Conservation (phyloP, 208 protist genomes). For the Acanthamoeba castellanii region DNA sequence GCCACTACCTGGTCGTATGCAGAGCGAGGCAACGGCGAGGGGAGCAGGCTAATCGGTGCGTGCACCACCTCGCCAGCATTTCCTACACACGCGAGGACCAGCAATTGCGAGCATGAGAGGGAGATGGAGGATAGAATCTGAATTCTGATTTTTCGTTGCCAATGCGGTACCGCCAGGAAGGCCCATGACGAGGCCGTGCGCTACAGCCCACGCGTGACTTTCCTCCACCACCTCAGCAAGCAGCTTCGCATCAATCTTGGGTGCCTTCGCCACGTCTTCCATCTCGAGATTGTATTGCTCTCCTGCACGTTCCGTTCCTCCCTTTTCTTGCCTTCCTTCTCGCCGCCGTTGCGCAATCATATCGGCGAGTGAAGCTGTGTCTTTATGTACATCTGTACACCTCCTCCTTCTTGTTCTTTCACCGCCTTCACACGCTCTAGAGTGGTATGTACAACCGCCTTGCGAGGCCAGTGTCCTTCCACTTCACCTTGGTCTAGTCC, state of each 20-base stretch:
- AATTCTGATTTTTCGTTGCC: not conserved
- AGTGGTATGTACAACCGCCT: too few species aligned
- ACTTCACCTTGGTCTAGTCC: not conserved
- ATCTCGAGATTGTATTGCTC: not conserved
- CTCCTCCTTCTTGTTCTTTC: too few species aligned
- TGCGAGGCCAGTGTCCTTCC: not conserved
- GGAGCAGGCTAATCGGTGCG: conserved; percentile 51
- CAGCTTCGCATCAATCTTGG: not conserved
- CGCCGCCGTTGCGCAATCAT: too few species aligned
- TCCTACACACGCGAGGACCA: not conserved
- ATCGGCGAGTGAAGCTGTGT: not conserved
- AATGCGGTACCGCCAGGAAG: not conserved
- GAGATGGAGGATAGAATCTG: not conserved
- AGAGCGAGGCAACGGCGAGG: conserved; percentile 36
- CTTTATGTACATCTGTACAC: too few species aligned
- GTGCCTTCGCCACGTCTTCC: not conserved
- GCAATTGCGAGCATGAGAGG: not conserved
- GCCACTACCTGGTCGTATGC: conserved; percentile 31
- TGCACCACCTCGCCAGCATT: conserved; percentile 31
- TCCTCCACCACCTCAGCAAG: conserved; percentile 17
- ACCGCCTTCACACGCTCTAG: too few species aligned
- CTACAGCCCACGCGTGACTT: conserved; percentile 29
- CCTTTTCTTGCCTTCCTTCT: too few species aligned
- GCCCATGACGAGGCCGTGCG: conserved; percentile 46
- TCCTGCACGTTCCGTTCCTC: too few species aligned